Conservation (phyloP, 2,329 filamentous ascomycete genomes). For the Fusarium nelsonii region DNA sequence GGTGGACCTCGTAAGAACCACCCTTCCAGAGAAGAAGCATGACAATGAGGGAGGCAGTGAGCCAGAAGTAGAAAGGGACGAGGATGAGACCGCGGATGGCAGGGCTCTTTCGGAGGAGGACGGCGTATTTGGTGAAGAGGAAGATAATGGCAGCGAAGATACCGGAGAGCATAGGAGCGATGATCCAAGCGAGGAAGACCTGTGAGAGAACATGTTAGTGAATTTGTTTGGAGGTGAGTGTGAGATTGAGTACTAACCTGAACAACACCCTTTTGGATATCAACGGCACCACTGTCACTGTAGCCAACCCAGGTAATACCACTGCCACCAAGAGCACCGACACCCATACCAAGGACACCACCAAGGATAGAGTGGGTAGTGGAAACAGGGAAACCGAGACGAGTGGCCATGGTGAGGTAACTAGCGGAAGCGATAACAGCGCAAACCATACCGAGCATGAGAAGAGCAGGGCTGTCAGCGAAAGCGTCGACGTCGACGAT, state of each 20-base stretch:
- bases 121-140: constrained; percentile 67
- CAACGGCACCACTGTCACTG: constrained; percentile 52
- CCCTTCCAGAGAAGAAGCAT: constrained; percentile 73
- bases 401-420: constrained; percentile 69
- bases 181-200: constrained; percentile 71
- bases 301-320: constrained; percentile 67
- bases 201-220: constrained; percentile 56
- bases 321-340: constrained; percentile 64
- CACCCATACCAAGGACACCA: constrained; percentile 69
- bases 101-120: constrained; percentile 66
- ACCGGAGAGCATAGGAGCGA: constrained; percentile 68
- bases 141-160: constrained; percentile 67
- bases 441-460: constrained; percentile 71
- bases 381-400: constrained; percentile 68
- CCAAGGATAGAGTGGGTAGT: constrained; percentile 73
- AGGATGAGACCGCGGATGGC: constrained; percentile 64
- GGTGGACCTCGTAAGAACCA: constrained; percentile 59
- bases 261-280: constrained; percentile 64
- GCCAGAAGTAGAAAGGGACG: constrained; percentile 68
- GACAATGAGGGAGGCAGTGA: constrained; percentile 66
- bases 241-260: constrained; percentile 51
- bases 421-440: constrained; percentile 65
- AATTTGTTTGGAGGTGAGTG: not conserved
- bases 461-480: constrained; percentile 60
- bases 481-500: constrained; percentile 66